Conservation (phyloP, 2,329 filamentous ascomycete species). For the Neoarthrinium moseri region DNA sequence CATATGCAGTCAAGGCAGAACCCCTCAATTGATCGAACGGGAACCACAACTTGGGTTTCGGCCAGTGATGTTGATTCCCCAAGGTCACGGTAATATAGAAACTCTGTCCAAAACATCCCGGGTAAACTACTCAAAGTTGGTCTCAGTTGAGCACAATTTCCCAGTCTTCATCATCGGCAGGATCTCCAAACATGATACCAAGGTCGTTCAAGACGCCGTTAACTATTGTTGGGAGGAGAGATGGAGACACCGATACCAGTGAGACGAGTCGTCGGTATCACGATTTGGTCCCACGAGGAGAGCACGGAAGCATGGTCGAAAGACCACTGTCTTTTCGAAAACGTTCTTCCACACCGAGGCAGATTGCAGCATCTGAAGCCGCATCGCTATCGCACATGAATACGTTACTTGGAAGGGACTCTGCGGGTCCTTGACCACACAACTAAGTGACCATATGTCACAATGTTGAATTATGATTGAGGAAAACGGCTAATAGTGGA, state of each 20-base stretch:
- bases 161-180: conserved; percentile 54
- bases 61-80: conserved; percentile 44
- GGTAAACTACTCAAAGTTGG: conserved; percentile 57
- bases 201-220: conserved; percentile 42
- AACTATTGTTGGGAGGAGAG: conserved; percentile 48
- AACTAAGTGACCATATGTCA: no score
- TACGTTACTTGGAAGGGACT: no score
- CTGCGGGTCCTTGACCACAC: no score
- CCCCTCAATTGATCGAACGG: conserved; percentile 30
- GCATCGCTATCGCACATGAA: no score
- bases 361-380: no score
- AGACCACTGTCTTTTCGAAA: no score
- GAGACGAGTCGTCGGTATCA: neutral
- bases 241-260: neutral
- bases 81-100: conserved; percentile 37
- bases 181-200: conserved; percentile 38
- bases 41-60: conserved; percentile 49
- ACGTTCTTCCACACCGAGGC: no score
- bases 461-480: no score
- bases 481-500: no score
- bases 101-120: conserved; percentile 49
- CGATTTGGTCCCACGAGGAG: no score
- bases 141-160: conserved; percentile 57
- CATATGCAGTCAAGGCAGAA: conserved; percentile 37
- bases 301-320: no score